phyloP scores from a whole-genome alignment of 2,329 filamentous ascomycete species.

The Colletotrichum sp. region DNA sequence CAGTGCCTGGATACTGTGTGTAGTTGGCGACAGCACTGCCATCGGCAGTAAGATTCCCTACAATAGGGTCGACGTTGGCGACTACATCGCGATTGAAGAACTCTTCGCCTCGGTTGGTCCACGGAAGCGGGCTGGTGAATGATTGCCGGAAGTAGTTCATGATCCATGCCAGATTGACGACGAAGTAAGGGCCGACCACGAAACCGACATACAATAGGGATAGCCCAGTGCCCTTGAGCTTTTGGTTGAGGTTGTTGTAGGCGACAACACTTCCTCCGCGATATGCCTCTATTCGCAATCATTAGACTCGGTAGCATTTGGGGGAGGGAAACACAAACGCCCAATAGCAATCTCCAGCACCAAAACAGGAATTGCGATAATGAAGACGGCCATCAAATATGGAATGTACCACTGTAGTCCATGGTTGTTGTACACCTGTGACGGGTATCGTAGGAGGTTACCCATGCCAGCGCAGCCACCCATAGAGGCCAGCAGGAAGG shows the following conservation, averaged over 20 bases:
- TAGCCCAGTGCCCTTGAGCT: constrained; percentile 59
- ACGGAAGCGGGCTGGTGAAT: constrained; percentile 59
- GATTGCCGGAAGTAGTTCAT: constrained; percentile 63
- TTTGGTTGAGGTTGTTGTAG: constrained; percentile 56
- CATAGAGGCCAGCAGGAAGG: constrained; percentile 63
- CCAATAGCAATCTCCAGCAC: constrained; percentile 72
- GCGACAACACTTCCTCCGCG: constrained; percentile 60
- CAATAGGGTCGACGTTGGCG: constrained; percentile 46
- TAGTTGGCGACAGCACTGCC: constrained; percentile 35
- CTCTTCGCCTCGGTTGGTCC: constrained; percentile 53
- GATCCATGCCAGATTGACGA: constrained; percentile 62
- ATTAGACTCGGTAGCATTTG: neutral
- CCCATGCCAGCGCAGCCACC: constrained; percentile 63
- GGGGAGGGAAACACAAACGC: constrained; percentile 31
- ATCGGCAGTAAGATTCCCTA: constrained; percentile 40
- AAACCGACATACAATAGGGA: constrained; percentile 57
- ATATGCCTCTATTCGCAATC: constrained; percentile 45
- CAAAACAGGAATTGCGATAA: constrained; percentile 60
- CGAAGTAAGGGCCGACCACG: constrained; percentile 62
- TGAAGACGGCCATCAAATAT: constrained; percentile 58
- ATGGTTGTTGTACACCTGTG: constrained; percentile 64
- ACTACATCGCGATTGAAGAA: constrained; percentile 58
- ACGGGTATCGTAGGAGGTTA: constrained; percentile 62
- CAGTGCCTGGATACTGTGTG: constrained; percentile 49
- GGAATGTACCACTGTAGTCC: constrained; percentile 66